Base-by-base conservation (phyloP, 2,329 filamentous ascomycete genomes). In the Byssothecium circinans region DNA sequence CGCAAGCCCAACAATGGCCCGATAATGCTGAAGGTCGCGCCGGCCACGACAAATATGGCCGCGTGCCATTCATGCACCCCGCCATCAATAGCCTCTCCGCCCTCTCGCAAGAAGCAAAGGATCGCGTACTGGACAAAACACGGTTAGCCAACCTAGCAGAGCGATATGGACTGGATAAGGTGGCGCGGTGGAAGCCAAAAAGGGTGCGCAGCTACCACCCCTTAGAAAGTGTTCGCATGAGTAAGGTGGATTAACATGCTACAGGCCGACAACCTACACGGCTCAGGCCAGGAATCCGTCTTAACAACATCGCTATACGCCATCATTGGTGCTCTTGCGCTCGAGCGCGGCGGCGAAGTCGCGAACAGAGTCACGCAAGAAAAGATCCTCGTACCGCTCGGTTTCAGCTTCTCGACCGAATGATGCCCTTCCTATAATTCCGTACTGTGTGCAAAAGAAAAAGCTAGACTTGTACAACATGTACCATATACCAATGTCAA, bases 111-210 rank as follows among this genome's bases (percentile, higher is more conserved):
- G 72, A 76, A 49, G 81, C 83, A 27, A 85, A 89, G 45, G 75
- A 75, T 23, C 76, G 83, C 23, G 68, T 89, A 4, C 75, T 89
- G 41, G 78, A 82, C 46, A 85, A 86, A 66, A 74, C 80, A 36
- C 84, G 86, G 62, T 66, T 97, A 50, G 79, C 84, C 27, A 75
- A 74, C 45, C 70, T 99, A 50, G 92, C 87, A 12, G 72, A 80
- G 32, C 79, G 82, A 22, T 85, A 89, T 49, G 88, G 89, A 0
- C 67, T 99, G 63, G 73, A 82, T 48, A 80, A 82, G 32, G 89
- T 96, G 19, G 75, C 96, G 57, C 80, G 94, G 74, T 97, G 94
- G 94, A 89, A 88, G 71, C 94, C 94, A 22, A 84, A 82, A 75
- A 80, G 87, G 76, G 91, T 95, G 77, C 66, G 83, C 69, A 43